phyloP scores from a whole-genome alignment of 352 stramenopile species.

The Phytophthora cactorum region DNA sequence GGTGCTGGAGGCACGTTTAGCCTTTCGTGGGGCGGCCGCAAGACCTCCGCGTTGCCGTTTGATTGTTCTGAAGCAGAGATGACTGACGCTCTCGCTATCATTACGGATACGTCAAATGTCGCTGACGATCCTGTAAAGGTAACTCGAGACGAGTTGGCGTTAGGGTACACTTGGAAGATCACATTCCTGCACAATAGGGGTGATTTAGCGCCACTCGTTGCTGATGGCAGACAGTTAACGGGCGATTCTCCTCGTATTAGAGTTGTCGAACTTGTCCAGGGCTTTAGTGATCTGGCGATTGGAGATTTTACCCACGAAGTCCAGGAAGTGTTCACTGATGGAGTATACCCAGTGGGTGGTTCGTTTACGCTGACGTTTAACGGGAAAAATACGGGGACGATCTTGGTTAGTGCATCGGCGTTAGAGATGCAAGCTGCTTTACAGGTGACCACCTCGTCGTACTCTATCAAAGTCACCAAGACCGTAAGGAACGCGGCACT shows the following conservation, averaged over 20 bases:
- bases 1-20: constrained; percentile 88
- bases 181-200: constrained; percentile 90
- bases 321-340: constrained; percentile 34
- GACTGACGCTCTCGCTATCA: constrained; percentile 74
- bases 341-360: constrained; percentile 53
- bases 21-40: constrained; percentile 91
- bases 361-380: constrained; percentile 93
- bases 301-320: constrained; percentile 93
- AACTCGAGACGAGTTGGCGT: constrained; percentile 60
- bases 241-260: constrained; percentile 89
- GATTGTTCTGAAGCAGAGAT: constrained; percentile 79
- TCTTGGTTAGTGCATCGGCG: constrained; percentile 80
- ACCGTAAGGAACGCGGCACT: constrained; percentile 39
- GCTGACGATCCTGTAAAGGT: constrained; percentile 84
- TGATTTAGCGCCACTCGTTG: constrained; percentile 89
- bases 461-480: constrained; percentile 84
- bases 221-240: constrained; percentile 81
- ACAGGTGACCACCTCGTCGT: constrained; percentile 79
- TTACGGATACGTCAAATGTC: constrained; percentile 84
- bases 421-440: constrained; percentile 87
- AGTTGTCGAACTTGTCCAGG: constrained; percentile 68
- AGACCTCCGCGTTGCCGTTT: constrained; percentile 64
- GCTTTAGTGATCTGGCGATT: constrained; percentile 70
- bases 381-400: constrained; percentile 76
- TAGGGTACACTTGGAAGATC: constrained; percentile 93